Evolutionary conservation across 257 asterid genomes (phyloP).

Genomic region (Leonotis leonurus): DNA sequence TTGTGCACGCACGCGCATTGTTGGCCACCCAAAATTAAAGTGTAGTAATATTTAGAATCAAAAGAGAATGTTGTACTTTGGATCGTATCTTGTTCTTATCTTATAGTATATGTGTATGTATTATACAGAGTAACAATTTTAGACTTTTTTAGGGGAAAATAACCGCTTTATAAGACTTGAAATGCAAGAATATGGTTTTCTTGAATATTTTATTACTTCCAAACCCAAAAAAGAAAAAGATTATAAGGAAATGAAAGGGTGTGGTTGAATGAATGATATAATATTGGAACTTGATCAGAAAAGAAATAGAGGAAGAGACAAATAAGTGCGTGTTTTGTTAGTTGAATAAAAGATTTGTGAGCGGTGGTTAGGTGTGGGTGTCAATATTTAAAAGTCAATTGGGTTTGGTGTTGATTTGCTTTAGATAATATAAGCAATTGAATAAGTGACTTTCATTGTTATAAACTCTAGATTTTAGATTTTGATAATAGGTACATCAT

Average conservation of each 20-base stretch:
- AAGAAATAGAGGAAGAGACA: constrained; percentile 9
- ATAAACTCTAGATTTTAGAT: neutral
- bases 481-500: constrained; percentile 3
- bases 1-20: neutral
- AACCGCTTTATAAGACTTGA: neutral
- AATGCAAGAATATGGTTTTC: neutral
- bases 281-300: neutral
- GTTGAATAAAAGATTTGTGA: neutral
- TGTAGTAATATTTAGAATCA: neutral
- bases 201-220: neutral
- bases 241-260: neutral
- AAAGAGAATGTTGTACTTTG: neutral
- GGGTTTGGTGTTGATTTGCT: constrained; percentile 16
- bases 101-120: neutral
- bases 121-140: too few species aligned
- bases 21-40: neutral
- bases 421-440: constrained; percentile 7
- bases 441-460: constrained; percentile 6
- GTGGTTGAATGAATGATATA: neutral
- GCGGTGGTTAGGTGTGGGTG: constrained; percentile 4
- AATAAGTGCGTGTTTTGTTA: constrained; percentile 4
- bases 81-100: neutral
- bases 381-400: constrained; percentile 10
- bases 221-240: constrained; percentile 4
- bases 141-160: too few species aligned